Base-by-base conservation (phyloP, 1,139 yeast genomes). In the Taphrina wiesneri region DNA sequence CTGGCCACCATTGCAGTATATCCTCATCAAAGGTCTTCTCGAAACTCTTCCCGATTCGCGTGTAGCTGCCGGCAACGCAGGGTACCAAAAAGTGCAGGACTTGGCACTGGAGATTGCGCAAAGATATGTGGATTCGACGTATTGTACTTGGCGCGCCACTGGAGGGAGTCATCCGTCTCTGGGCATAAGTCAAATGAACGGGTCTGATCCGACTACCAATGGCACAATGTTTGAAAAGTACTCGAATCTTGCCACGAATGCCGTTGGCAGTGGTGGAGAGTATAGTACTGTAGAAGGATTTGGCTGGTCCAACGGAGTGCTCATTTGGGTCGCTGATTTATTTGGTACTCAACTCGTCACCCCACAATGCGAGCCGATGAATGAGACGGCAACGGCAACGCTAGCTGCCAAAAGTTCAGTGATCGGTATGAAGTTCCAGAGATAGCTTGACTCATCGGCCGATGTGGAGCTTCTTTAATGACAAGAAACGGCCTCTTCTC, bases 201-300 rank as follows among this genome's bases (percentile, higher is more conserved):
- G 59, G 13, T 19, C 43, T 6, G 34, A 46, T 13, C 39, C 63
- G 2, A 21, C 46, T 23, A 25, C 51, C 15, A 51, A 49, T 13
- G 67, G 67, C n/a, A 59, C 45, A 17, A 57, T 64, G 59, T 64
- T 64, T 53, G 67, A 64, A 30, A 64, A 64, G 53, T 64, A 57
- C 56, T 25, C 52, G 25, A 34, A 51, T 34, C 23, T 19, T 17
- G 64, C 57, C 6, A 64, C 41, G 25, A 49, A 64, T 43, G 64
- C 64, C 23, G 65, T 56, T 17, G 67, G 67, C 3, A 46, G 53
- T n/a, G 67, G 67, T 15, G 67, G 67, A 15, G 67, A 64, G 46
- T 64, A 63, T 46, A 34, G n/a, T 13, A 56, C 54, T n/a, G 64
- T 45, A 5, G 30, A 19, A 11, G 67, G 67, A 6, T 64, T 64